A percentile compares a stretch with the other conserved stretches of the same genome.
Evolutionary conservation across 805 yeast species (phyloP).

Genomic region (Zygosaccharomyces siamensis): DNA sequence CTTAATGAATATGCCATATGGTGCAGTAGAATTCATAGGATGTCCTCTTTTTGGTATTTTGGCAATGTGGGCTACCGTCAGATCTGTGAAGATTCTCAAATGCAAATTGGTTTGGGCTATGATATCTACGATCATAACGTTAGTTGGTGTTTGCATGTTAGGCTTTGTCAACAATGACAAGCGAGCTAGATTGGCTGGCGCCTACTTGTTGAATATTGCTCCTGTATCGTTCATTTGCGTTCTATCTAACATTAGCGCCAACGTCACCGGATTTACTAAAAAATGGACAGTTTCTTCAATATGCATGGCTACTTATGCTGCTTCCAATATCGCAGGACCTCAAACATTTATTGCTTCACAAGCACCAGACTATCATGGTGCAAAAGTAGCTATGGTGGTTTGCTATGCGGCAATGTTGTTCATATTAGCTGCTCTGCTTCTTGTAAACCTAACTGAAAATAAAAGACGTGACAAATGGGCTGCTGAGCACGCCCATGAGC

Average conservation of each 20-base stretch:
- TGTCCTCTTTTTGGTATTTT: slow-evolving; percentile 31
- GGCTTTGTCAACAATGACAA: slow-evolving; percentile 38
- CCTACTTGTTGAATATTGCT: slow-evolving; percentile 35
- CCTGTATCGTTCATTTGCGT: slow-evolving; percentile 37
- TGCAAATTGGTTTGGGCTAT: slow-evolving; percentile 34
- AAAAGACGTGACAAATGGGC: slow-evolving; percentile 38
- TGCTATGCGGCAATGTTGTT: slow-evolving; percentile 42
- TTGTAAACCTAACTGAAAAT: slow-evolving; percentile 38
- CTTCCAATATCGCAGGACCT: slow-evolving; percentile 69
- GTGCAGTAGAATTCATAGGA: slow-evolving; percentile 43
- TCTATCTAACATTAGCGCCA: slow-evolving; percentile 37
- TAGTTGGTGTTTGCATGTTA: slow-evolving; percentile 39
- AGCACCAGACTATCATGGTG: slow-evolving; percentile 57
- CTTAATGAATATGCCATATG: slow-evolving; percentile 44
- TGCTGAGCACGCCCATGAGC: slow-evolving; percentile 22
- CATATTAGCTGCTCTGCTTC: slow-evolving; percentile 31
- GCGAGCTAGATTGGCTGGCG: slow-evolving; percentile 39
- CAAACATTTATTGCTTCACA: slow-evolving; percentile 56
- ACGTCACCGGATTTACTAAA: slow-evolving; percentile 74
- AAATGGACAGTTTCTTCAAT: slow-evolving; percentile 56
- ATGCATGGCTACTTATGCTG: slow-evolving; percentile 59
- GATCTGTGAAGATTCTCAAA: slow-evolving; percentile 13
- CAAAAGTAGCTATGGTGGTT: slow-evolving; percentile 48
- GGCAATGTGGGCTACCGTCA: slow-evolving; percentile 21
- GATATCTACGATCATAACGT: slow-evolving; percentile 30